phyloP scores from a whole-genome alignment of 2,329 filamentous ascomycete genomes.

The Botryosphaeria agaves region DNA sequence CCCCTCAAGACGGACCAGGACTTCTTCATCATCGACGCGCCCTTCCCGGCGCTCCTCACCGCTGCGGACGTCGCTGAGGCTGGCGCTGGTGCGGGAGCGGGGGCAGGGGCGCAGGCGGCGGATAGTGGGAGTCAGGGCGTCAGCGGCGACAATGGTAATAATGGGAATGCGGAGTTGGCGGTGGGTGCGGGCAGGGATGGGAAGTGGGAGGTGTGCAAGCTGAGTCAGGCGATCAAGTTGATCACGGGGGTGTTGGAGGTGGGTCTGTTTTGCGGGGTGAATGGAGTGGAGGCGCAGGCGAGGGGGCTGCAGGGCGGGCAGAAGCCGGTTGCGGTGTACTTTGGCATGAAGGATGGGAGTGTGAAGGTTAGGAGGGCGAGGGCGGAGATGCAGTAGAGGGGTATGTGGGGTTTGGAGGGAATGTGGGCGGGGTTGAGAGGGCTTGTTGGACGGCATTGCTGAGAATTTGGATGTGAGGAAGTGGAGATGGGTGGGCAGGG shows the following conservation, averaged over 20 bases:
- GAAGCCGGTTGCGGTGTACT: constrained; percentile 88
- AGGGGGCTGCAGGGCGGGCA: constrained; percentile 53
- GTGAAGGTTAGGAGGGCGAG: constrained; percentile 16
- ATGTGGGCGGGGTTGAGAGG: too few species aligned
- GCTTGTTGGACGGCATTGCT: too few species aligned
- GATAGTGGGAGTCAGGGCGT: too few species aligned
- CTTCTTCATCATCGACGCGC: constrained; percentile 84
- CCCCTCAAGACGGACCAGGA: constrained; percentile 74
- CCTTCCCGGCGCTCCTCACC: constrained; percentile 56
- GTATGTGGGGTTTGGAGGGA: too few species aligned
- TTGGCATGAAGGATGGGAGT: constrained; percentile 57
- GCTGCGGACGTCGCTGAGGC: constrained; percentile 34
- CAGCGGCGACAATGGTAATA: constrained; percentile 19
- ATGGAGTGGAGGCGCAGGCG: constrained; percentile 50
- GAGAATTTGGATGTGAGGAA: too few species aligned
- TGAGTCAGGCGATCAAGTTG: constrained; percentile 59
- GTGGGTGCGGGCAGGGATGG: constrained; percentile 45
- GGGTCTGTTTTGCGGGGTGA: constrained; percentile 72
- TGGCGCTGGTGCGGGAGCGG: constrained; percentile 15
- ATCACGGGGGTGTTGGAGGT: constrained; percentile 84
- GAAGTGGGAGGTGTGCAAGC: constrained; percentile 60
- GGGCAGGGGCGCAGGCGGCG: constrained; percentile 18
- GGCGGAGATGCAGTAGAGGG: not conserved
- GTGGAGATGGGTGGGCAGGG: too few species aligned
- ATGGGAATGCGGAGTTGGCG: too few species aligned